These are phyloP conservation scores for Plasmodium chabaudi DNA, from an alignment of 169 alveolate species.

Conservation along the genomic window DNA sequence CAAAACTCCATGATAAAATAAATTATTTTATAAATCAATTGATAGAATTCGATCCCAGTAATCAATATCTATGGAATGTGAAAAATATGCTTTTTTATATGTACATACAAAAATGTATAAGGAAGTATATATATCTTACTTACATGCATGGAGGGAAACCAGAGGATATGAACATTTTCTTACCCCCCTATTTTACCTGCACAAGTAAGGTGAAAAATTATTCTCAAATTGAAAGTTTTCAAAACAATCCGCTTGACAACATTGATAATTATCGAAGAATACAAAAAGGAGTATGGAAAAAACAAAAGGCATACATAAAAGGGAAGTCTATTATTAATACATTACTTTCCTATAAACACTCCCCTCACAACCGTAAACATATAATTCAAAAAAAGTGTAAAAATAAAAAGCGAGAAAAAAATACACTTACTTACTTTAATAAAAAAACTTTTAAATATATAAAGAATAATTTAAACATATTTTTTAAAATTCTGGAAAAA, in stretches of 20 bases:
- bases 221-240: too few relatives aligned
- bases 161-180: background rate
- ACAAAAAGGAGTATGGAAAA: background rate
- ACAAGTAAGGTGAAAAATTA: background rate
- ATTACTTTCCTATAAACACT: background rate
- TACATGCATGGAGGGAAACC: background rate
- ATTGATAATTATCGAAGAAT: background rate
- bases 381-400: background rate
- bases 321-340: background rate
- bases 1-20: conserved; percentile 9
- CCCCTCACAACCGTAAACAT: background rate
- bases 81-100: conserved; percentile 31
- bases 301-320: background rate
- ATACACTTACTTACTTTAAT: background rate
- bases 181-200: background rate
- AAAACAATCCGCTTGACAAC: background rate
- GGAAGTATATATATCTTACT: background rate
- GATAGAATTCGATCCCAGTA: conserved; percentile 41
- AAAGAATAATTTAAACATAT: conserved; percentile 10
- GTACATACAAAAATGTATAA: conserved; percentile 24
- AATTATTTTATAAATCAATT: conserved; percentile 30
- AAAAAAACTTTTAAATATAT: conserved; percentile 24
- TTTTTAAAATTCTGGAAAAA: conserved; percentile 34
- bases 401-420: background rate
- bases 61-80: conserved; percentile 50